Percentiles rank a stretch among this genome's conserved stretches.
phyloP scores from a whole-genome alignment of 805 yeast genomes.

The Kodamaea neixiangensis region DNA sequence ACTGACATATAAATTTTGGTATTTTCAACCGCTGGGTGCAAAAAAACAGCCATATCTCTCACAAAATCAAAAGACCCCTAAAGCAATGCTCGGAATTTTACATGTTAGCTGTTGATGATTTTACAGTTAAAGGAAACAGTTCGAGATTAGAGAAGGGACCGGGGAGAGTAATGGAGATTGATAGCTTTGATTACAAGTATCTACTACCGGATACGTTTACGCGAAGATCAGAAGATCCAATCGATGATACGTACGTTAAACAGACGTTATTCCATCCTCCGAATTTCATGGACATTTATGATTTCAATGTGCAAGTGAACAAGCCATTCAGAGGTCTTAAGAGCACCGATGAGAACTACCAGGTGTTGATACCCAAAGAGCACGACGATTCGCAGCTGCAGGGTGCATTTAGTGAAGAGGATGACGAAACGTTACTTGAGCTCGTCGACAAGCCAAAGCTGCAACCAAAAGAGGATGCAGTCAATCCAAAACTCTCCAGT shows the following conservation, averaged over 20 bases:
- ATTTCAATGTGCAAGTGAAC: conserved; percentile 32
- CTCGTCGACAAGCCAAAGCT: conserved; percentile 1
- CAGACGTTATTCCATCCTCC: conserved; percentile 44
- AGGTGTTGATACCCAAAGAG: conserved; percentile 28
- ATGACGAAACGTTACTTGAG: conserved; percentile 15
- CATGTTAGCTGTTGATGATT: not conserved
- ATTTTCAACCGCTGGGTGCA: conserved; percentile 7
- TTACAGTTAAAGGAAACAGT: not conserved
- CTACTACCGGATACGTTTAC: conserved; percentile 7
- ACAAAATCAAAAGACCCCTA: not conserved
- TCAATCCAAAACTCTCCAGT: not conserved
- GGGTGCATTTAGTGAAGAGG: conserved; percentile 36
- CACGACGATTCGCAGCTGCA: conserved; percentile 41
- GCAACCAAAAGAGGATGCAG: not conserved
- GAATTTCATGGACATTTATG: conserved; percentile 33
- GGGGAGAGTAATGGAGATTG: conserved; percentile 3
- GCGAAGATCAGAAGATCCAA: not conserved
- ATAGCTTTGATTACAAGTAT: conserved; percentile 6
- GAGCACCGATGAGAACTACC: conserved; percentile 39
- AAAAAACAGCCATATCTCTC: not conserved
- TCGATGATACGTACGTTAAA: not conserved
- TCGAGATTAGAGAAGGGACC: not conserved
- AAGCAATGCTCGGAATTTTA: not conserved
- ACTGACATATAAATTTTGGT: too few relatives aligned
- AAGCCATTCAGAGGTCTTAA: conserved; percentile 38